These are phyloP conservation scores for Thoreauomyces humboldtii DNA, from an alignment of 192 early-diverging fungal species.

Conservation along the genomic window DNA sequence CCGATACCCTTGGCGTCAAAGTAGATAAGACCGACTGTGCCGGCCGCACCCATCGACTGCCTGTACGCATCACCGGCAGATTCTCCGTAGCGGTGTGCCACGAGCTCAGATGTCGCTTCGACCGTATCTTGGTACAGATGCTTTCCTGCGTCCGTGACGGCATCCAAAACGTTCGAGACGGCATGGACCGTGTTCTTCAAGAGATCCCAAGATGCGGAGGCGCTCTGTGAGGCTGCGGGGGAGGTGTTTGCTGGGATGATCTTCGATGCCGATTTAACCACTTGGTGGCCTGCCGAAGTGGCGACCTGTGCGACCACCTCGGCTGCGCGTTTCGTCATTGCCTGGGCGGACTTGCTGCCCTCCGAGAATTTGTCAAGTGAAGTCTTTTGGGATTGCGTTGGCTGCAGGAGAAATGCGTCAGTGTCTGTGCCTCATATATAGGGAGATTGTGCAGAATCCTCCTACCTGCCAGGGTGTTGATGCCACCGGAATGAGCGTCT, in stretches of 20 bases:
- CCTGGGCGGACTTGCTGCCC: conserved; percentile 5
- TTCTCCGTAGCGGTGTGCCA: conserved; percentile 14
- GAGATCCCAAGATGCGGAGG: conserved; percentile 16
- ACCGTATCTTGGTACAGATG: conserved; percentile 14
- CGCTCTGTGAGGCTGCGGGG: neutral
- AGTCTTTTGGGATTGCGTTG: no score
- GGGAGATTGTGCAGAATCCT: no score
- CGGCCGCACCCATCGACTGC: conserved; percentile 10
- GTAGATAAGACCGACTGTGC: conserved; percentile 27
- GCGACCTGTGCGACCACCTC: conserved; percentile 23
- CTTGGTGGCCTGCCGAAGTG: conserved; percentile 11
- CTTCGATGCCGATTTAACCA: conserved; percentile 9
- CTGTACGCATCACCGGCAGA: conserved; percentile 10
- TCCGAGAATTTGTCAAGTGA: conserved; percentile 15
- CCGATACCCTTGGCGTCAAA: conserved; percentile 32
- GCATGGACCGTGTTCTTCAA: conserved; percentile 22
- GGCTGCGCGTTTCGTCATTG: conserved; percentile 7
- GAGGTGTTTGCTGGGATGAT: conserved; percentile 2
- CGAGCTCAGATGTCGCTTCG: conserved; percentile 7
- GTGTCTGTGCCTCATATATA: no score
- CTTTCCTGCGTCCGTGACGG: conserved; percentile 21
- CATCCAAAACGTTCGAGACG: conserved; percentile 23
- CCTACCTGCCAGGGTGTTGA: conserved; percentile 12
- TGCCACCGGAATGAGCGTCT: conserved; percentile 20
- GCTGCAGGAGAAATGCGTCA: no score